Evolutionary conservation across 2,329 filamentous ascomycete species (phyloP).

Genomic region (Didymella pomorum): DNA sequence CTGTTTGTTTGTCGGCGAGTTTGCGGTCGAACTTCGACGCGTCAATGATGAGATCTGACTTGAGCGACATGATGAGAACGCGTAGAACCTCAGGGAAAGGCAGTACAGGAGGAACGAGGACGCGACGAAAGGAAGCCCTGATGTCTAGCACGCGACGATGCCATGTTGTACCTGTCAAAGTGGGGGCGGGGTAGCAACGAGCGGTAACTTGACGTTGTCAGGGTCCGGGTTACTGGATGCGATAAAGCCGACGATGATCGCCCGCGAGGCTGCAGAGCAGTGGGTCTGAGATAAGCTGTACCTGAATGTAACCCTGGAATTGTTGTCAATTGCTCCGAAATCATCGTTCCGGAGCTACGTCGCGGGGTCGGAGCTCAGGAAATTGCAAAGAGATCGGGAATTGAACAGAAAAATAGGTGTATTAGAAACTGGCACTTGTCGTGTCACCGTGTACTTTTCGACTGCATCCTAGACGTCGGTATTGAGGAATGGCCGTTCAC

Average conservation of each 20-base stretch:
- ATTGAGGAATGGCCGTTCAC: conserved; percentile 35
- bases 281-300: conserved; percentile 16
- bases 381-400: not conserved
- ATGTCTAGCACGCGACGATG: conserved; percentile 3
- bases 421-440: conserved; percentile 17
- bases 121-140: too few relatives aligned
- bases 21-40: conserved; percentile 55
- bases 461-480: conserved; percentile 41
- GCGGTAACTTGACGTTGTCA: conserved; percentile 9
- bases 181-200: conserved; percentile 31
- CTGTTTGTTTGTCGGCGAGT: conserved; percentile 52
- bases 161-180: conserved; percentile 6
- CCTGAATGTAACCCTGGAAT: conserved; percentile 1
- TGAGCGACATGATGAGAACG: conserved; percentile 33
- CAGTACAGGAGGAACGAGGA: not conserved
- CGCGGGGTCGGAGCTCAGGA: too few relatives aligned
- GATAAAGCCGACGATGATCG: conserved; percentile 20
- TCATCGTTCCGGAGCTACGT: too few relatives aligned
- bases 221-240: conserved; percentile 28
- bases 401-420: conserved; percentile 12
- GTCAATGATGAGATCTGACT: conserved; percentile 54
- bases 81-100: not conserved
- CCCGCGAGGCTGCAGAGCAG: not conserved
- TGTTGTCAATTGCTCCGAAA: not conserved
- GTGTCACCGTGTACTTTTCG: conserved; percentile 36